Percentiles rank a stretch among this genome's conserved stretches.
Evolutionary conservation across 306 rosid species (phyloP).

Genomic region (Sechiopsis laciniata): DNA sequence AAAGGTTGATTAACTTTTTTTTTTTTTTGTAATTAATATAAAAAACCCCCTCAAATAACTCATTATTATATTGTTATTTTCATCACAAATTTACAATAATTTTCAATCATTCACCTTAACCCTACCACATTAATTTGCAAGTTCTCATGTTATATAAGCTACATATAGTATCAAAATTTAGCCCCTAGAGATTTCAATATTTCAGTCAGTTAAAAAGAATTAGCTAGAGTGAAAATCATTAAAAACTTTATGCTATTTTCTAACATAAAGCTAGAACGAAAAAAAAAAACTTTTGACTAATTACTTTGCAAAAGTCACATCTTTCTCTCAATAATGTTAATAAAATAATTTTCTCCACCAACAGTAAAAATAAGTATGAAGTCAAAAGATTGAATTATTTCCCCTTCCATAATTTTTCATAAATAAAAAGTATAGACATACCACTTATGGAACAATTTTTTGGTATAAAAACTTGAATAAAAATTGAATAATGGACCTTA

Average conservation of each 20-base stretch:
- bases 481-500: slow-evolving; percentile 10
- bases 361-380: not conserved
- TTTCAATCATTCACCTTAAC: not conserved
- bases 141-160: not conserved
- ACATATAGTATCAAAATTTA: not conserved
- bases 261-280: not conserved
- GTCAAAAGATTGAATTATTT: not conserved
- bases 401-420: not conserved
- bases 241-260: no score
- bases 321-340: not conserved
- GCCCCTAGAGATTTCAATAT: not conserved
- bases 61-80: no score
- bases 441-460: not conserved
- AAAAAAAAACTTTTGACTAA: not conserved
- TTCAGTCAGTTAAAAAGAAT: no score
- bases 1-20: no score
- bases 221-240: no score
- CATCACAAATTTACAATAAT: no score
- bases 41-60: no score
- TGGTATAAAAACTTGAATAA: not conserved
- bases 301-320: not conserved
- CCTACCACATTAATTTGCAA: not conserved
- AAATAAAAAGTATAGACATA: not conserved
- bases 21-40: no score
- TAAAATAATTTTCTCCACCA: not conserved